A percentile compares a stretch with the other conserved stretches of the same genome.
These are phyloP conservation scores for Ophiosphaerella narmari DNA, from an alignment of 2,329 filamentous ascomycete genomes.

Conservation along the genomic window DNA sequence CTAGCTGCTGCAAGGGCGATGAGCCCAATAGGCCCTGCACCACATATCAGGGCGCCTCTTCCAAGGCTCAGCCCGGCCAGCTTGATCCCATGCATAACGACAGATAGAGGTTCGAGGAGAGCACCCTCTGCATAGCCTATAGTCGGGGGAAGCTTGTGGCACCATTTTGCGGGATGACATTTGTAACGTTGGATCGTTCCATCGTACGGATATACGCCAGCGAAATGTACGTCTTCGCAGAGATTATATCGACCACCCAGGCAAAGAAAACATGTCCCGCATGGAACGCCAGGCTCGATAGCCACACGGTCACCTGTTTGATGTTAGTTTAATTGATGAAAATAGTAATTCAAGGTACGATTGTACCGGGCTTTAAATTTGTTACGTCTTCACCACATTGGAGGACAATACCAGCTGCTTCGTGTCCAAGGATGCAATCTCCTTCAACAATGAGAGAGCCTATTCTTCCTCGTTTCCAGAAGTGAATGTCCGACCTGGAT, in stretches of 20 bases:
- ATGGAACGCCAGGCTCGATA: slow-evolving; percentile 69
- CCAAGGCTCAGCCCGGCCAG: slow-evolving; percentile 60
- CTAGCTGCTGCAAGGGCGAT: slow-evolving; percentile 64
- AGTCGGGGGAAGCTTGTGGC: slow-evolving; percentile 56
- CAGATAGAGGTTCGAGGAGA: slow-evolving; percentile 67
- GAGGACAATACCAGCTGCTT: slow-evolving; percentile 65
- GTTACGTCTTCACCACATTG: slow-evolving; percentile 61
- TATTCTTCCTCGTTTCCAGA: slow-evolving; percentile 69
- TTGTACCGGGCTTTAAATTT: slow-evolving; percentile 53
- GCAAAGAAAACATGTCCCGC: slow-evolving; percentile 64
- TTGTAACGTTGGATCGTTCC: slow-evolving; percentile 67
- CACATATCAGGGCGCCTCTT: slow-evolving; percentile 59
- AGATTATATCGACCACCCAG: slow-evolving; percentile 66
- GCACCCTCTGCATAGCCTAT: slow-evolving; percentile 64
- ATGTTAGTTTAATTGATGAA: not conserved
- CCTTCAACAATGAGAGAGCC: slow-evolving; percentile 65
- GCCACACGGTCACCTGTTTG: slow-evolving; percentile 64
- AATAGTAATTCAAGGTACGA: not conserved
- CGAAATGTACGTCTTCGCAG: slow-evolving; percentile 65
- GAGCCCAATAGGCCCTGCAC: slow-evolving; percentile 67
- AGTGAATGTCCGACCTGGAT: slow-evolving; percentile 67
- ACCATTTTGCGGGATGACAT: slow-evolving; percentile 63
- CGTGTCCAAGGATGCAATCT: slow-evolving; percentile 69
- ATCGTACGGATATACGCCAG: slow-evolving; percentile 64
- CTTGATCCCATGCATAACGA: slow-evolving; percentile 65